A percentile compares a stretch with the other conserved stretches of the same genome.
Evolutionary conservation across 73 alveolate genomes (phyloP).

Genomic region (Paramecium sonneborni): DNA sequence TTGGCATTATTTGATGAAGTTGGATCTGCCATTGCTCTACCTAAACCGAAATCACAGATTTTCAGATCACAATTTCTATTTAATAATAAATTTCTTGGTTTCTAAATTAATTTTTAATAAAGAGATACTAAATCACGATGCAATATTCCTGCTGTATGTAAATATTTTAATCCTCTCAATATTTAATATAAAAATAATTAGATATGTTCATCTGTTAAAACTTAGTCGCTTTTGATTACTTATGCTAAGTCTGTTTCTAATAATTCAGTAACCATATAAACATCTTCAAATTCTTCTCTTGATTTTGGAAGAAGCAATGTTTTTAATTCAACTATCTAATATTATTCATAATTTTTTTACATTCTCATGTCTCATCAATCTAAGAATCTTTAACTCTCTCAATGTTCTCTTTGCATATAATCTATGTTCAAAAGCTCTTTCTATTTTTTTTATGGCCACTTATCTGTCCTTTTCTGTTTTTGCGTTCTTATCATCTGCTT

Average conservation of each 20-base stretch:
- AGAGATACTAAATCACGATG: constrained; percentile 78
- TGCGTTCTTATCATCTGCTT: constrained; percentile 75
- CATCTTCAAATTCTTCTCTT: constrained; percentile 75
- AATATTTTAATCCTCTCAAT: constrained; percentile 85
- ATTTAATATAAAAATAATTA: constrained; percentile 83
- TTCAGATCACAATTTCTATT: constrained; percentile 56
- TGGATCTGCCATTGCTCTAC: constrained; percentile 48
- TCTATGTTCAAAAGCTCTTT: constrained; percentile 69
- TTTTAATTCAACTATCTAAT: constrained; percentile 18
- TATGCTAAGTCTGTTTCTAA: constrained; percentile 93
- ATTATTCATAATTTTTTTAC: constrained; percentile 47
- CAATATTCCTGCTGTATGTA: constrained; percentile 83
- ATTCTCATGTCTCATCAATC: constrained; percentile 80
- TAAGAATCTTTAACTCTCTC: constrained; percentile 76
- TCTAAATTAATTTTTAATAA: background rate
- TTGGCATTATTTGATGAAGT: constrained; percentile 55
- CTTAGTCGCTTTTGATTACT: constrained; percentile 87
- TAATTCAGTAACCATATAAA: constrained; percentile 84
- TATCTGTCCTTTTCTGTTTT: constrained; percentile 63
- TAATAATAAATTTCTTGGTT: constrained; percentile 52
- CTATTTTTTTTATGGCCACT: constrained; percentile 79
- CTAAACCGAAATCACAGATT: constrained; percentile 63
- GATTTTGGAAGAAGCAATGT: constrained; percentile 67
- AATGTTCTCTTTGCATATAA: constrained; percentile 73
- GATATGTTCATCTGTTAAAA: constrained; percentile 85